Conservation (phyloP, 2,329 filamentous ascomycete genomes). For the Scortechinia acanthostroma region DNA sequence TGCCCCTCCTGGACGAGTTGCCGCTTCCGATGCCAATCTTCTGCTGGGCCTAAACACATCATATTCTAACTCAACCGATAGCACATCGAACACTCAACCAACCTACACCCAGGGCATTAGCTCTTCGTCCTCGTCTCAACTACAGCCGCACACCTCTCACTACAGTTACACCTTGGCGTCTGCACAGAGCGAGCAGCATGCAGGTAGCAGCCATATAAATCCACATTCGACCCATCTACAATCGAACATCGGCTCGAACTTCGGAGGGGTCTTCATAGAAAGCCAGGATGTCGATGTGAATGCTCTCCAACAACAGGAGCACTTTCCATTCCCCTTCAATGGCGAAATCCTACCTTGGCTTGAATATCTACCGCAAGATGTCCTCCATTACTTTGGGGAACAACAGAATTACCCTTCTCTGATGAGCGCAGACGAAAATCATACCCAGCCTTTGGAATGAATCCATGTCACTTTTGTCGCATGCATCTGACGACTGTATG, state of each 20-base stretch:
- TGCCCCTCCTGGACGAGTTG: too few relatives aligned
- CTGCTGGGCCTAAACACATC: neutral
- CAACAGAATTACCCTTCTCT: neutral
- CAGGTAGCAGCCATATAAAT: neutral
- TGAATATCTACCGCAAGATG: conserved; percentile 46
- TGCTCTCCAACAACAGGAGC: conserved; percentile 17
- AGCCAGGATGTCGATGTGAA: conserved; percentile 54
- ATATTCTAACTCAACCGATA: neutral
- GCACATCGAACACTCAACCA: too few relatives aligned
- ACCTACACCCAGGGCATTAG: neutral
- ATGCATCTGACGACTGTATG: too few relatives aligned
- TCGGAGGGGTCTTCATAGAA: conserved; percentile 40
- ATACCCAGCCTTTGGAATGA: too few relatives aligned
- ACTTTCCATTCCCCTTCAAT: conserved; percentile 14
- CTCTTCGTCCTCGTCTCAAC: neutral
- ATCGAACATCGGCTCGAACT: too few relatives aligned
- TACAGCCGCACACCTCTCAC: neutral
- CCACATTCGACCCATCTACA: too few relatives aligned
- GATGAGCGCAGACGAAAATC: neutral
- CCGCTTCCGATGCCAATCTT: neutral
- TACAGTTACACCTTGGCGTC: neutral
- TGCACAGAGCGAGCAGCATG: neutral
- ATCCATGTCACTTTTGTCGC: too few relatives aligned
- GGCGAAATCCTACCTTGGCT: conserved; percentile 51
- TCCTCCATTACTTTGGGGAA: conserved; percentile 26